Evolutionary conservation across 176 grass and related monocot genomes (phyloP).

Genomic region (Dactylis glomerata): DNA sequence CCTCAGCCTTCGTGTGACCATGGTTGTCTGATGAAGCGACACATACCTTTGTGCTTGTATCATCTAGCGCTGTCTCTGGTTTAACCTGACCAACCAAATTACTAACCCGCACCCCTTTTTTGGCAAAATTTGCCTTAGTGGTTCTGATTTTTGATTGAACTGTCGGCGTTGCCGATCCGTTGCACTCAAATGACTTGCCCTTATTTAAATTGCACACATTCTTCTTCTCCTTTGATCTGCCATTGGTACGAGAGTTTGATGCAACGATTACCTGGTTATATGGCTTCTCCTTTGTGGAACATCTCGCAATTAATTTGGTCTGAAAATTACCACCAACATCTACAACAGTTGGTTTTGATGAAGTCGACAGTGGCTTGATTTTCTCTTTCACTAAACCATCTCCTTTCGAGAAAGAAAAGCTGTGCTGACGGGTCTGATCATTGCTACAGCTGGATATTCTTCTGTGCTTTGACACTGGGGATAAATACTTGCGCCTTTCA

Average conservation of each 20-base stretch:
- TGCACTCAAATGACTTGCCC: slow-evolving; percentile 35
- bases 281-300: slow-evolving; percentile 37
- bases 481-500: slow-evolving; percentile 59
- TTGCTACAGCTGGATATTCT: slow-evolving; percentile 69
- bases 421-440: slow-evolving; percentile 36
- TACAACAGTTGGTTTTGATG: slow-evolving; percentile 29
- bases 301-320: background rate
- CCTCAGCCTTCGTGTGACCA: slow-evolving; percentile 25
- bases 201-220: background rate
- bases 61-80: slow-evolving; percentile 31
- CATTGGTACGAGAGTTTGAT: slow-evolving; percentile 15
- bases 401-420: slow-evolving; percentile 40
- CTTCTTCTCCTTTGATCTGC: slow-evolving; percentile 25
- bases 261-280: slow-evolving; percentile 8
- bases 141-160: slow-evolving; percentile 24
- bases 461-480: slow-evolving; percentile 70
- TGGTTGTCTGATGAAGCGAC: slow-evolving; percentile 20
- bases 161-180: slow-evolving; percentile 5
- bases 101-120: slow-evolving; percentile 27
- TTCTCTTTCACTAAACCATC: slow-evolving; percentile 30
- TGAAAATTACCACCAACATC: slow-evolving; percentile 19
- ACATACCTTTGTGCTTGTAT: background rate
- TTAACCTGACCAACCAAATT: slow-evolving; percentile 40
- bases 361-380: slow-evolving; percentile 30
- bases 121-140: background rate